These are phyloP conservation scores for Aeschynomene evenia DNA, from an alignment of 306 rosid species.

Conservation along the genomic window DNA sequence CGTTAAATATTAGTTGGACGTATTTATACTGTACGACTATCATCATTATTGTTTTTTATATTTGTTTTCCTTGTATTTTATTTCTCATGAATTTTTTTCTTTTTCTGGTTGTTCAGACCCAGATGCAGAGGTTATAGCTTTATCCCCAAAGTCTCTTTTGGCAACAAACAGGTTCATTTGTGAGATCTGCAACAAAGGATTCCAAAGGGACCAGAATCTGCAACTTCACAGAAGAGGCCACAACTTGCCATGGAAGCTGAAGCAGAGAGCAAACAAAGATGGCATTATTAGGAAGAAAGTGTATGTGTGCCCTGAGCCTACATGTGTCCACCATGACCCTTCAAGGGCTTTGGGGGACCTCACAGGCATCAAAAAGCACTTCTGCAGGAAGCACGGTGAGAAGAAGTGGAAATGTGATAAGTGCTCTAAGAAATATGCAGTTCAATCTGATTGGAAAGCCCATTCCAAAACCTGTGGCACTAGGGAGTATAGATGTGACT, in stretches of 20 bases:
- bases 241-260: slow-evolving; percentile 94
- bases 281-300: slow-evolving; percentile 86
- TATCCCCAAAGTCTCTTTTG: slow-evolving; percentile 81
- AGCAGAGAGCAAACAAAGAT: slow-evolving; percentile 81
- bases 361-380: slow-evolving; percentile 97
- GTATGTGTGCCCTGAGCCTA: slow-evolving; percentile 83
- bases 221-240: slow-evolving; percentile 98
- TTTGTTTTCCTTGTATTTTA: background rate
- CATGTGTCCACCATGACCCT: slow-evolving; percentile 91
- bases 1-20: too few species aligned
- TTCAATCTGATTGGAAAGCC: slow-evolving; percentile 99
- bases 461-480: slow-evolving; percentile 97
- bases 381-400: slow-evolving; percentile 93
- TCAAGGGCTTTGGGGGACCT: slow-evolving; percentile 90
- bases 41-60: background rate
- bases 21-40: too few species aligned
- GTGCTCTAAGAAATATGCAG: slow-evolving; percentile 89
- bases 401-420: slow-evolving; percentile 99
- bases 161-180: slow-evolving; percentile 86
- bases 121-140: slow-evolving; percentile 84
- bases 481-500: slow-evolving; percentile 94
- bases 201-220: slow-evolving; percentile 93
- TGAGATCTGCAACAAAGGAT: slow-evolving; percentile 95
- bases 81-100: too few species aligned
- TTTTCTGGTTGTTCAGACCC: slow-evolving; percentile 76